phyloP scores from a whole-genome alignment of 2,329 filamentous ascomycete species.

The Neopestalotiopsis clavispora region DNA sequence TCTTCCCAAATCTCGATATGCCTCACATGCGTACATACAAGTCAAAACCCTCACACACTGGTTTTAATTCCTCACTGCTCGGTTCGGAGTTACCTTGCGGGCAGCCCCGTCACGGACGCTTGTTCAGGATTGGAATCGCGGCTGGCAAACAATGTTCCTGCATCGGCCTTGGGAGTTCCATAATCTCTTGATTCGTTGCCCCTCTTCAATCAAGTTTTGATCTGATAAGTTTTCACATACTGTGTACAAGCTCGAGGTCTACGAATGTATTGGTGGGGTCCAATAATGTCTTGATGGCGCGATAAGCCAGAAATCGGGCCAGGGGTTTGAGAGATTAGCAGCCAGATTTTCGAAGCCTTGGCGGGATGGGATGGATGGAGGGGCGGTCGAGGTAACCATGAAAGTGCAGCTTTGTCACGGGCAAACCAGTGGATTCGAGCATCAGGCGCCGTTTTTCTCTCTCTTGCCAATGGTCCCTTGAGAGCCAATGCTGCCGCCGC shows the following conservation, averaged over 20 bases:
- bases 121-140: background rate
- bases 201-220: background rate
- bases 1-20: background rate
- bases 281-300: constrained; percentile 13
- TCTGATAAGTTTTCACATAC: background rate
- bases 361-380: background rate
- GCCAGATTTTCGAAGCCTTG: background rate
- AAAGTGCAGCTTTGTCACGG: background rate
- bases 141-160: background rate
- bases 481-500: background rate
- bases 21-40: background rate
- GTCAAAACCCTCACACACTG: background rate
- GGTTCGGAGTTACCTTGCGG: background rate
- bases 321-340: constrained; percentile 15
- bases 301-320: constrained; percentile 15
- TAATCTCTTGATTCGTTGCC: background rate
- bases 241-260: background rate
- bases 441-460: background rate
- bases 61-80: background rate
- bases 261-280: background rate
- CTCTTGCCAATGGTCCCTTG: background rate
- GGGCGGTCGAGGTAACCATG: background rate
- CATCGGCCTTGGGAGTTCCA: background rate
- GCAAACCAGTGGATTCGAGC: background rate
- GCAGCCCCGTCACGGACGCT: background rate